A percentile compares a stretch with the other conserved stretches of the same genome.
Evolutionary conservation across 345 rosid species (phyloP).

Genomic region (Camelina neglecta): DNA sequence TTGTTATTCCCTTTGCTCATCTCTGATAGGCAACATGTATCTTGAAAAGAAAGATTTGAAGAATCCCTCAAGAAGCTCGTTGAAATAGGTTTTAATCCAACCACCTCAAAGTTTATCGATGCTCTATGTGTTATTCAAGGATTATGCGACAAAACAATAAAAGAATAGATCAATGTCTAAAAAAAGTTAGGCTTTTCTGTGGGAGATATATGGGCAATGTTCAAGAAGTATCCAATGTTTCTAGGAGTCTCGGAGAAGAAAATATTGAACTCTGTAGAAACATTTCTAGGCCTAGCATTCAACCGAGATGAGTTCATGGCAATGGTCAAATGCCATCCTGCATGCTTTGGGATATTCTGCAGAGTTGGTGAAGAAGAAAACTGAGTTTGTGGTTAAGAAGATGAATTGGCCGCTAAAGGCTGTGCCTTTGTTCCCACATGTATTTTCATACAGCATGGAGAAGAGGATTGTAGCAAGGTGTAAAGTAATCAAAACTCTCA

Average conservation of each 20-base stretch:
- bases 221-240: slow-evolving; percentile 22
- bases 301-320: too few species aligned
- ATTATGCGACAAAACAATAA: not conserved
- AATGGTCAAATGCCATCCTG: too few species aligned
- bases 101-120: not conserved
- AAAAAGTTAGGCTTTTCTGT: slow-evolving; percentile 41
- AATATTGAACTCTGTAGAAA: too few species aligned
- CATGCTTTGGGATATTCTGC: too few species aligned
- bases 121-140: slow-evolving; percentile 11
- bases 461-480: too few species aligned
- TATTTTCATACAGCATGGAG: too few species aligned
- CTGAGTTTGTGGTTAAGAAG: too few species aligned
- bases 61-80: slow-evolving; percentile 3
- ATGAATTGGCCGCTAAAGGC: too few species aligned
- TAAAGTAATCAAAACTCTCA: too few species aligned
- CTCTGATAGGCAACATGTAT: not conserved
- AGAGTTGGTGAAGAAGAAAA: too few species aligned
- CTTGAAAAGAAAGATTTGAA: slow-evolving; percentile 5
- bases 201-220: slow-evolving; percentile 27
- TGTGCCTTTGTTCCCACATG: too few species aligned
- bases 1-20: not conserved
- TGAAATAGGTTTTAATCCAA: slow-evolving; percentile 37
- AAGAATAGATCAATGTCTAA: not conserved
- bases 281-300: too few species aligned
- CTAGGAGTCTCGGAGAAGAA: slow-evolving; percentile 20